Evolutionary conservation across 306 rosid species (phyloP).

Genomic region (Castanea mollissima): DNA sequence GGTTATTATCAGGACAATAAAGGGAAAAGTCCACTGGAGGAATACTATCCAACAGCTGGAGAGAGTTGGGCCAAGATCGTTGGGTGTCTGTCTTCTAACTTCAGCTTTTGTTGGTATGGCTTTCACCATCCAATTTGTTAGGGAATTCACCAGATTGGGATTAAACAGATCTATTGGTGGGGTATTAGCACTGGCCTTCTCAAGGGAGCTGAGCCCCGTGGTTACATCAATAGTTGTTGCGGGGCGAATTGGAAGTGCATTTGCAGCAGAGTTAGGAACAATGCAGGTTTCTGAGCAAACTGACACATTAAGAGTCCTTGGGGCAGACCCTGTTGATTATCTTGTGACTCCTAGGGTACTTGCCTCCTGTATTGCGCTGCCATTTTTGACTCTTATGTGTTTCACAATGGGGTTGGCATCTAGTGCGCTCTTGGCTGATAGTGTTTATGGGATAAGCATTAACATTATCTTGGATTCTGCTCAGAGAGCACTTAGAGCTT

Average conservation of each 20-base stretch:
- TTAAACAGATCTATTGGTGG: constrained; percentile 93
- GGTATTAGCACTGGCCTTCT: constrained; percentile 90
- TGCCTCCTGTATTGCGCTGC: constrained; percentile 75
- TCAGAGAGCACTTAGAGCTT: constrained; percentile 64
- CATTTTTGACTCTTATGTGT: constrained; percentile 81
- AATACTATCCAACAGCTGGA: constrained; percentile 88
- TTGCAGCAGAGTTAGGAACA: constrained; percentile 95
- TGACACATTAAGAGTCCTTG: constrained; percentile 86
- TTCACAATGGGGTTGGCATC: constrained; percentile 90
- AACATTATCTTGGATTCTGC: constrained; percentile 95
- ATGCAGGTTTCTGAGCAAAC: constrained; percentile 99
- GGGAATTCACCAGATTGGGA: constrained; percentile 91
- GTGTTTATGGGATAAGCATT: constrained; percentile 82
- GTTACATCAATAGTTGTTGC: constrained; percentile 89
- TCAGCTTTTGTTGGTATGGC: constrained; percentile 99
- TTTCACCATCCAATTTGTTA: constrained; percentile 86
- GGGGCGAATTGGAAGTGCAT: constrained; percentile 95
- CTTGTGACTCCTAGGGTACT: constrained; percentile 93
- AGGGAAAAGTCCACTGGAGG: constrained; percentile 82
- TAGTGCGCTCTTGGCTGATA: constrained; percentile 81
- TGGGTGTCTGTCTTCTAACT: constrained; percentile 92
- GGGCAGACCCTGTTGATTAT: constrained; percentile 86
- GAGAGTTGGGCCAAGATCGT: constrained; percentile 91
- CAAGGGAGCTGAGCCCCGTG: constrained; percentile 97
- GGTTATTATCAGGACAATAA: constrained; percentile 64